Base-by-base conservation (phyloP, 129 eudicot genomes). In the Chrysanthemum makinoi region DNA sequence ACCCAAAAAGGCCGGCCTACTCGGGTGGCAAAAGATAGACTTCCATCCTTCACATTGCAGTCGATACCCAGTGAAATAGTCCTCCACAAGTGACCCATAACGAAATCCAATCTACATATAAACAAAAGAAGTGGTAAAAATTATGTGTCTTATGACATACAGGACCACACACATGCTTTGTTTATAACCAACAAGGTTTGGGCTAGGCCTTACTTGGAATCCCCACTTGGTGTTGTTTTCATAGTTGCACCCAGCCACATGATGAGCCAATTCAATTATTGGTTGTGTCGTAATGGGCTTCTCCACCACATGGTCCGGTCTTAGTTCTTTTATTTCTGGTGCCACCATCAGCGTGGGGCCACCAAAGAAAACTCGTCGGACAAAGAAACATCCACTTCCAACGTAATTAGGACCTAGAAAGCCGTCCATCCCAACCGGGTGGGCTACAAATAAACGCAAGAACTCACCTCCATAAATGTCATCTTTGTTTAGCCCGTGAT, bases 61-160 rank as follows among this genome's bases (percentile, higher is more conserved):
- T 33, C 75, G 66, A 52, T 81, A 89, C 52, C 98, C 96, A 0
- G 96, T 89, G 67, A 53, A 85, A 62, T 75, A 94, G 72, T 94
- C 98, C 85, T 94, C 98, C 20, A 88, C 90, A 72, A 94, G 80
- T 0, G 97, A 83, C 47, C 93, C 95, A 43, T 94, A 94, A 22
- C 84, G 73, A 56, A 89, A 84, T 2, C 98, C 97, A 70, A 93
- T 39, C 96, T 89, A 82, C 80, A 73, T 4, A 11, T 63, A 43
- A n/a, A 68, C 14, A 53, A 77, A 71, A 35, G 33, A 28, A 49
- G 46, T 15, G 3, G 55, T 18, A 7, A 58, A n/a, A 61, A 28
- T 35, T 8, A 54, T 4, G 30, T 15, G n/a, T 30, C 50, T 20
- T 17, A 35, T 69, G 33, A 60, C n/a, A 73, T 10, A 30, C 1